phyloP scores from a whole-genome alignment of 352 stramenopile species.

The Pythium brachiatum region DNA sequence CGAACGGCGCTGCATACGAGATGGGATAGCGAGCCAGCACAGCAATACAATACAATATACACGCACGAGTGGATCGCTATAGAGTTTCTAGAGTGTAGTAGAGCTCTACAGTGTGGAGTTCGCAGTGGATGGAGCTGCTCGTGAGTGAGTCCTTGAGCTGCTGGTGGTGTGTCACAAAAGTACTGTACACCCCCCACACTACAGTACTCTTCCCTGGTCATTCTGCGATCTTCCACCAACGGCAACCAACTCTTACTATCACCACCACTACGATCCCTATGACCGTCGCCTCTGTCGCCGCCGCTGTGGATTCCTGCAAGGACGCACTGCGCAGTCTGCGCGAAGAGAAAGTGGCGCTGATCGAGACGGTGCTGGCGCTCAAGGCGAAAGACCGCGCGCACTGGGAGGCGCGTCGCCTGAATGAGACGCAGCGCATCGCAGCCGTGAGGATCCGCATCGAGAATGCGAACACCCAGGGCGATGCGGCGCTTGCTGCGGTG shows the following conservation, averaged over 20 bases:
- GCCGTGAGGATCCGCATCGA: neutral
- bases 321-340: conserved; percentile 3
- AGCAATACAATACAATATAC: neutral
- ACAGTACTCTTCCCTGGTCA: neutral
- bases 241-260: neutral
- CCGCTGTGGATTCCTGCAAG: neutral
- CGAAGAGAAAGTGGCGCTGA: conserved; percentile 12
- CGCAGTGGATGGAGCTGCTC: neutral
- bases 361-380: conserved; percentile 9
- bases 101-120: no score
- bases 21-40: neutral
- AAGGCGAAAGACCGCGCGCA: conserved; percentile 2
- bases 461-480: neutral
- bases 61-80: neutral
- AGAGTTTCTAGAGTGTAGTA: no score
- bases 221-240: neutral
- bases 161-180: neutral
- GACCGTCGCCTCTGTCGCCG: neutral
- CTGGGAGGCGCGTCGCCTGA: neutral
- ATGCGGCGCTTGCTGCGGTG: neutral
- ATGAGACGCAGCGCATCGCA: neutral
- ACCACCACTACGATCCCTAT: neutral
- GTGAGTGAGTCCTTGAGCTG: neutral
- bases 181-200: neutral
- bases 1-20: conserved; percentile 17